A percentile compares a stretch with the other conserved stretches of the same genome.
These are phyloP conservation scores for Chaetomium strumarium DNA, from an alignment of 2,329 filamentous ascomycete species.

Conservation along the genomic window DNA sequence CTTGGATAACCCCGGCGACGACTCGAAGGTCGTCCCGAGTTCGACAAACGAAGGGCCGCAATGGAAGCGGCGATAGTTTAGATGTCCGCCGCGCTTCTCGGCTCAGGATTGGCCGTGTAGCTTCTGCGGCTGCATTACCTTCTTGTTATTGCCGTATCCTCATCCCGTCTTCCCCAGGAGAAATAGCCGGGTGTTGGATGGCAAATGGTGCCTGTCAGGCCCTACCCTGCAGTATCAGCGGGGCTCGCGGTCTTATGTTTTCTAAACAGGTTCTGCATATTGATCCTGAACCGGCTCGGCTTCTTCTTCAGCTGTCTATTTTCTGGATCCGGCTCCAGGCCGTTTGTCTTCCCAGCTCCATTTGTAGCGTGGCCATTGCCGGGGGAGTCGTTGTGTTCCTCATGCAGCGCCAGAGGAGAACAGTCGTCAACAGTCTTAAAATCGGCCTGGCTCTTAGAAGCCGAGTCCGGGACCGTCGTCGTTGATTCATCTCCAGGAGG, in stretches of 20 bases:
- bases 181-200: background rate
- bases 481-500: constrained; percentile 35
- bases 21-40: no score
- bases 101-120: no score
- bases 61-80: no score
- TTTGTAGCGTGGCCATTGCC: constrained; percentile 18
- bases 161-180: background rate
- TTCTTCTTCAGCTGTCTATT: constrained; percentile 52
- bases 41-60: no score
- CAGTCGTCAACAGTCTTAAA: background rate
- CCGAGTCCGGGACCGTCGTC: constrained; percentile 27
- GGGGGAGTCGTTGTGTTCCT: constrained; percentile 32
- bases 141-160: no score
- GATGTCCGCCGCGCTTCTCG: no score
- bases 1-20: no score
- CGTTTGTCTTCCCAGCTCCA: constrained; percentile 33
- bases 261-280: constrained; percentile 47
- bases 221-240: constrained; percentile 27
- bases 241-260: constrained; percentile 41
- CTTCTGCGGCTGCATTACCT: no score
- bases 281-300: constrained; percentile 58
- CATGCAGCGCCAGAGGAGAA: constrained; percentile 15
- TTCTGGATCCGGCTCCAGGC: constrained; percentile 27
- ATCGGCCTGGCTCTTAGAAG: constrained; percentile 25
- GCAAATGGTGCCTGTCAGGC: background rate